These are phyloP conservation scores for Kregervanrija pseudodelftensis DNA, from an alignment of 805 yeast species.

Conservation along the genomic window DNA sequence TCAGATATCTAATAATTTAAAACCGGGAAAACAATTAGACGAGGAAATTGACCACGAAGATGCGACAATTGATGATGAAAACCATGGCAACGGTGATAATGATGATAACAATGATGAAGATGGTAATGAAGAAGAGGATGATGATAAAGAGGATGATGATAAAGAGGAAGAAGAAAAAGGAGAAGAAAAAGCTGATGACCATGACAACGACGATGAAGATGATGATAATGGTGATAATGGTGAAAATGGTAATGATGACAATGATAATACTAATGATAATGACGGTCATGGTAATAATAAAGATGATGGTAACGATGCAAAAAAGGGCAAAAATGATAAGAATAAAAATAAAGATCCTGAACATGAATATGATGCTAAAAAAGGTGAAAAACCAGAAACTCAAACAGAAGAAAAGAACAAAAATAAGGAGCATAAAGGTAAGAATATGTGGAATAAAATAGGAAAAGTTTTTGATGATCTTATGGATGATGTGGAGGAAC, in stretches of 20 bases:
- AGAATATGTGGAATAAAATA: constrained; percentile 5
- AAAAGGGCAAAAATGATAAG: constrained; percentile 11
- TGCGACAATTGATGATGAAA: neutral
- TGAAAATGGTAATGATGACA: too few species aligned
- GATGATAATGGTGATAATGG: constrained; percentile 16
- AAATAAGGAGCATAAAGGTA: neutral
- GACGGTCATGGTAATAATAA: too few species aligned
- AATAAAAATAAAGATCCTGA: constrained; percentile 12
- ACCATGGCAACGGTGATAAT: neutral
- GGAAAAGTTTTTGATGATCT: constrained; percentile 1
- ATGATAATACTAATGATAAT: too few species aligned
- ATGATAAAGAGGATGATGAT: constrained; percentile 7
- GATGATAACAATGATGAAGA: constrained; percentile 2
- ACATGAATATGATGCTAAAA: constrained; percentile 9
- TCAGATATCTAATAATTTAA: constrained; percentile 1
- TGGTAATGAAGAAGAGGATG: neutral
- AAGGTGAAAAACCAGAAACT: constrained; percentile 16
- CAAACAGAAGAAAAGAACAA: neutral
- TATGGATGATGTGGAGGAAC: constrained; percentile 3
- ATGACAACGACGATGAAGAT: constrained; percentile 7
- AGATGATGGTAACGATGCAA: constrained; percentile 7
- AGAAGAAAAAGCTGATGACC: neutral
- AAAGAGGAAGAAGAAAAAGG: constrained; percentile 2
- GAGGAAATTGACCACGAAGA: constrained; percentile 8
- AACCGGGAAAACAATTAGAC: neutral